A percentile compares a stretch with the other conserved stretches of the same genome.
Evolutionary conservation across 2,329 filamentous ascomycete genomes (phyloP).

Genomic region (Fonsecaea pugnacius): DNA sequence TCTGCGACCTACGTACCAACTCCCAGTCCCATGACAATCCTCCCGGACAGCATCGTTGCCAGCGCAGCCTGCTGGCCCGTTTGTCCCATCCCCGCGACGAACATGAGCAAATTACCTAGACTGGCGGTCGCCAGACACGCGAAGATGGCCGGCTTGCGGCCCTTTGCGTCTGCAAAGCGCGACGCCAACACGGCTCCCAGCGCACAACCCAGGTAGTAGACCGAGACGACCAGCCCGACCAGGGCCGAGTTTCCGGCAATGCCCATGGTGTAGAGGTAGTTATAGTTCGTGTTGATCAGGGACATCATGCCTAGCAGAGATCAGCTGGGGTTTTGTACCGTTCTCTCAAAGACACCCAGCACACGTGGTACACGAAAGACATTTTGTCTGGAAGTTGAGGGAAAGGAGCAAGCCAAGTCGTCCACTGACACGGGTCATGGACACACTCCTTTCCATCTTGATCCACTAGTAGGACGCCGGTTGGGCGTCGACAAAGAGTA

Average conservation of each 20-base stretch:
- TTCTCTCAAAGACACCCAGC: background rate
- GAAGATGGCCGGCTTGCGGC: slow-evolving; percentile 62
- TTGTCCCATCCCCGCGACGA: slow-evolving; percentile 57
- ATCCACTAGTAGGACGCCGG: background rate
- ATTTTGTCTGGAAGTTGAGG: background rate
- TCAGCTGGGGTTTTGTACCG: background rate
- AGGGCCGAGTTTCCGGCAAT: slow-evolving; percentile 56
- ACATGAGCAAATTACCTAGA: slow-evolving; percentile 65
- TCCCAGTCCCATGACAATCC: slow-evolving; percentile 57
- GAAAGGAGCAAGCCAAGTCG: background rate
- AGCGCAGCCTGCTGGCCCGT: slow-evolving; percentile 44
- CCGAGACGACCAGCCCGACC: slow-evolving; percentile 63
- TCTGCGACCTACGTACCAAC: slow-evolving; percentile 32
- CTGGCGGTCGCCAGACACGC: slow-evolving; percentile 58
- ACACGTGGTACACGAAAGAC: background rate
- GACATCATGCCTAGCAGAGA: slow-evolving; percentile 54
- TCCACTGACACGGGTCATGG: background rate
- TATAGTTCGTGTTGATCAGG: slow-evolving; percentile 59
- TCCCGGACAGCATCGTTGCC: slow-evolving; percentile 55
- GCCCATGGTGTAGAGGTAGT: slow-evolving; percentile 63
- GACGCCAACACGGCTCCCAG: slow-evolving; percentile 62
- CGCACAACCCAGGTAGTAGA: slow-evolving; percentile 67
- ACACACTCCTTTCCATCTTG: background rate
- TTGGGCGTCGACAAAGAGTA: too few species aligned
- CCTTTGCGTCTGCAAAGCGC: slow-evolving; percentile 58